phyloP scores from a whole-genome alignment of 306 rosid species.

The Quercus cerris region DNA sequence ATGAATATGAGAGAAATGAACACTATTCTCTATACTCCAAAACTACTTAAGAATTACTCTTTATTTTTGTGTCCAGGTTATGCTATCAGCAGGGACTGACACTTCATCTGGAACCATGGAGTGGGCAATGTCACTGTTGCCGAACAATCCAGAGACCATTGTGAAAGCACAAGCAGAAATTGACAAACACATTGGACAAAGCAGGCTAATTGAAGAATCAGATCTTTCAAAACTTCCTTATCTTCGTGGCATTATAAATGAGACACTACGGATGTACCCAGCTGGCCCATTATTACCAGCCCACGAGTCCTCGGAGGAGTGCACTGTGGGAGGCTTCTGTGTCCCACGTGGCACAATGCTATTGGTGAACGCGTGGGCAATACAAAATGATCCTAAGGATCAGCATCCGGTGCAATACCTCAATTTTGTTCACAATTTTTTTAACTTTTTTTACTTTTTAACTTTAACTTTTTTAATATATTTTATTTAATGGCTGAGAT shows the following conservation, averaged over 20 bases:
- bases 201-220: slow-evolving; percentile 23
- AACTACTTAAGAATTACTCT: too few species aligned
- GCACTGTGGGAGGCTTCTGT: slow-evolving; percentile 34
- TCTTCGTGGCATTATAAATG: slow-evolving; percentile 19
- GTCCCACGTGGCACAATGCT: slow-evolving; percentile 43
- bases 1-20: too few species aligned
- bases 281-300: slow-evolving; percentile 27
- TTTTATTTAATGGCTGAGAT: too few species aligned
- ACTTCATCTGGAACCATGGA: slow-evolving; percentile 29
- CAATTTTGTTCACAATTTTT: too few species aligned
- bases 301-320: slow-evolving; percentile 32
- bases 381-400: slow-evolving; percentile 39
- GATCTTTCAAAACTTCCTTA: slow-evolving; percentile 28
- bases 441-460: too few species aligned
- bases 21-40: too few species aligned
- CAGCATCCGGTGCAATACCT: too few species aligned
- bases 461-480: too few species aligned
- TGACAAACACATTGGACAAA: slow-evolving; percentile 1
- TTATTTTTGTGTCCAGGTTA: neutral
- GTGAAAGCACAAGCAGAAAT: slow-evolving; percentile 16
- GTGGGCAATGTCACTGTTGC: slow-evolving; percentile 33
- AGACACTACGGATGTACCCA: slow-evolving; percentile 43
- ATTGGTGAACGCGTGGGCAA: slow-evolving; percentile 39
- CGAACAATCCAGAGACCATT: slow-evolving; percentile 26
- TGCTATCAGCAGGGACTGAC: slow-evolving; percentile 27